Evolutionary conservation across 1,284 basidiomycete species (phyloP), one percentile per base, ranked within the genome.

Genomic region (Gomphus bonarii): DNA sequence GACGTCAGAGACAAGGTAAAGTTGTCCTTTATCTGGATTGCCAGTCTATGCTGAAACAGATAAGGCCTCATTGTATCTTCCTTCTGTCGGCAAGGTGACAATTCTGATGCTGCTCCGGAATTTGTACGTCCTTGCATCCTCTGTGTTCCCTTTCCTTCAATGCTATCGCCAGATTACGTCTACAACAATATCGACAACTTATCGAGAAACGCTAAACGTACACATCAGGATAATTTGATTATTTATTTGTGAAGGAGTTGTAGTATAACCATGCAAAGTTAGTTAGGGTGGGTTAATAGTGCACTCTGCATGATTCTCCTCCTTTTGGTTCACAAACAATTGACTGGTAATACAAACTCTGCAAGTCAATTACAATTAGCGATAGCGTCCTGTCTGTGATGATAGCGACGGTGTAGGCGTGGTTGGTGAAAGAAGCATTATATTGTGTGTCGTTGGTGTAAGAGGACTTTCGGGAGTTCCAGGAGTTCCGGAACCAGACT

Each of bases 91-190:
- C 43, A 97, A 97, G 73, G 91, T 95, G 61, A 99, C 95, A 1
- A 97, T 97, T 63, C 78, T 94, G 65, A 97, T 99, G 92, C 79
- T 99, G 35, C 81, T 98, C 68, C 81, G 95, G 57, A 99, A 98
- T 70, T 69, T 99, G 85, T 90, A 65, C 48, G 30, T 49, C 8
- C 28, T 18, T 14, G 28, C 22, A 31, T 49, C 7, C 22, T 12
- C 25, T 14, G 6, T 28, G 5, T 33, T 2, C 8, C 18, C 8
- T 10, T 44, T 44, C 14, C 20, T 48, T 16, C 11, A 4, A 31
- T 22, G n/a, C 4, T 6, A 14, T 30, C 12, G 53, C 58, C 63
- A 90, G 87, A 55, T 70, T 91, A 66, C 84, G 89, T 49, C 71
- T 91, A 64, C 82, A 82, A 65, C 77, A 80, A 59, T 92, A 91